Conservation (phyloP, 306 rosid species). For the Gastrolobium bilobum region DNA sequence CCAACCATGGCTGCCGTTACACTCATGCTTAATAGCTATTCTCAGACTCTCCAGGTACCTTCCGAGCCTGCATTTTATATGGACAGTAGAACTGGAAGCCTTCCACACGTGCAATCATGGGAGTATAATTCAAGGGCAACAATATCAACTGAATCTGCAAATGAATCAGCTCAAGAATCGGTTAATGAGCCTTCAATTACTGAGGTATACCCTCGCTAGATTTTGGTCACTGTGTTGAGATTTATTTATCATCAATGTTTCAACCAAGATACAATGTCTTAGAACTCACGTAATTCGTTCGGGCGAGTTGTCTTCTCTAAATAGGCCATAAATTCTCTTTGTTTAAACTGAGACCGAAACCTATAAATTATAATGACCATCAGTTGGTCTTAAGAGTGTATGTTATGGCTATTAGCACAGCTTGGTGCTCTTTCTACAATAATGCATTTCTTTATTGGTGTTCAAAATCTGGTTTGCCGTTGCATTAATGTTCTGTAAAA, state of each 20-base stretch:
- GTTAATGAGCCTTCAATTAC: constrained; percentile 31
- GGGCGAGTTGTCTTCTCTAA: too few species aligned
- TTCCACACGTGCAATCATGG: too few species aligned
- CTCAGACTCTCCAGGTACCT: constrained; percentile 30
- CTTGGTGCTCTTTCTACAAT: not conserved
- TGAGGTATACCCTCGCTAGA: constrained; percentile 40
- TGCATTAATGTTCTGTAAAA: not conserved
- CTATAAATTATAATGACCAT: not conserved
- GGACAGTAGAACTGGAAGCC: too few species aligned
- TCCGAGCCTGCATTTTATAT: not conserved
- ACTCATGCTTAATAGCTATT: constrained; percentile 47
- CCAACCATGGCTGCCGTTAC: constrained; percentile 48
- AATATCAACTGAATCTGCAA: not conserved
- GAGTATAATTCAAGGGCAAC: not conserved
- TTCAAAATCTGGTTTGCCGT: not conserved
- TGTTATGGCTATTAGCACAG: not conserved
- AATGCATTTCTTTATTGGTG: not conserved
- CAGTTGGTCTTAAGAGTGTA: not conserved
- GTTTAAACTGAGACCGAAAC: not conserved
- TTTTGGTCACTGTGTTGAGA: not conserved
- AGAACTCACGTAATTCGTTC: not conserved
- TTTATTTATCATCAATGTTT: not conserved
- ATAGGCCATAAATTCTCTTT: not conserved
- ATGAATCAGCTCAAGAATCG: not conserved
- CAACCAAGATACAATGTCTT: not conserved